Evolutionary conservation across 305 asterid species (phyloP).

Genomic region (Solanum hybrid): DNA sequence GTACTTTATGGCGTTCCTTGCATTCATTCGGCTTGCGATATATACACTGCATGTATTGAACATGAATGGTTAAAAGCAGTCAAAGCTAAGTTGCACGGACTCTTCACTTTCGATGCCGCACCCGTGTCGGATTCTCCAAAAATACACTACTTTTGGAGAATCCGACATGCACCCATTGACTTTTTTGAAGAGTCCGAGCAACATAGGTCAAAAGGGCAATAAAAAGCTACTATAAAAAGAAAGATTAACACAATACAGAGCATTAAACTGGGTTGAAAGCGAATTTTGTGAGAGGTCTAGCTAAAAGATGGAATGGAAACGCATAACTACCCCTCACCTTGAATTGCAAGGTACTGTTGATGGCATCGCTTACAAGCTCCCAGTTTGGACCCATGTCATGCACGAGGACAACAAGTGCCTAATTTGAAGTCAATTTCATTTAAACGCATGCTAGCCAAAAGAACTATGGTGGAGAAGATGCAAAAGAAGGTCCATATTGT

Average conservation of each 20-base stretch:
- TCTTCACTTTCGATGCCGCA: no score
- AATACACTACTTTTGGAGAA: no score
- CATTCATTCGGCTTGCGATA: conserved; percentile 78
- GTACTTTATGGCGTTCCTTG: conserved; percentile 59
- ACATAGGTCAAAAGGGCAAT: not conserved
- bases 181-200: no score
- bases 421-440: not conserved
- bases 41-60: conserved; percentile 42
- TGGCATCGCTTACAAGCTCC: conserved; percentile 85
- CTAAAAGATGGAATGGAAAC: not conserved
- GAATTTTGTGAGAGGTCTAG: not conserved
- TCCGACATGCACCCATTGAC: no score
- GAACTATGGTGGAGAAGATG: not conserved
- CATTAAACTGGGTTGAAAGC: conserved; percentile 4
- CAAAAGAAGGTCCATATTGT: not conserved
- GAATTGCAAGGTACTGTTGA: conserved; percentile 61
- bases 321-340: conserved; percentile 34
- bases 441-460: not conserved
- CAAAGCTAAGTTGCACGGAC: not conserved
- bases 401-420: conserved; percentile 79
- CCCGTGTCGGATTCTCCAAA: no score
- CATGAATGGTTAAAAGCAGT: conserved; percentile 1
- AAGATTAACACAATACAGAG: not conserved
- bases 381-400: conserved; percentile 87
- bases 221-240: not conserved